Conservation (phyloP, 495 filamentous ascomycete species). For the Trichoderma erinaceum region DNA sequence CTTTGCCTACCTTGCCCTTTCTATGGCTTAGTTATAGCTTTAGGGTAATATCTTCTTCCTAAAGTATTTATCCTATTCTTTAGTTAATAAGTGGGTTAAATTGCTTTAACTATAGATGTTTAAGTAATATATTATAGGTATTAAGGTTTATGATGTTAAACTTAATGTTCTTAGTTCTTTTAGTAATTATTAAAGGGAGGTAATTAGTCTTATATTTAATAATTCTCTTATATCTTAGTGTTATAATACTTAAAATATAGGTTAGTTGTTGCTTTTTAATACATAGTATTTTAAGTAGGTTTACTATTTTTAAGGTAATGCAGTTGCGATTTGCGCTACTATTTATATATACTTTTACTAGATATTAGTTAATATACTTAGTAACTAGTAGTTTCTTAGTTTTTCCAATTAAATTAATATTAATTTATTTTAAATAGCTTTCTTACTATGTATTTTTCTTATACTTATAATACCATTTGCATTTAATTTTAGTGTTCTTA, state of each 20-base stretch:
- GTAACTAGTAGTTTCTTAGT: too few species aligned
- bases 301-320: not conserved
- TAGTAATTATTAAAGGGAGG: not conserved
- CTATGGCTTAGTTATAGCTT: not conserved
- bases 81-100: not conserved
- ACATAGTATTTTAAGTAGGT: not conserved
- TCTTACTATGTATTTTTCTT: too few species aligned
- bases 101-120: not conserved
- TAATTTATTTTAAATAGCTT: too few species aligned
- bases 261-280: not conserved
- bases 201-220: not conserved
- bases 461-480: too few species aligned
- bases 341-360: too few species aligned
- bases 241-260: not conserved
- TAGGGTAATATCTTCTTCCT: not conserved
- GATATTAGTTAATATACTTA: too few species aligned
- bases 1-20: not conserved
- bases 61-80: not conserved
- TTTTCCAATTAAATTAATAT: not conserved
- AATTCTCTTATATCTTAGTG: not conserved
- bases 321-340: too few species aligned
- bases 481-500: too few species aligned
- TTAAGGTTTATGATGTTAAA: not conserved
- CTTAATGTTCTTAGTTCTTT: not conserved
- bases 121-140: not conserved